A percentile compares a stretch with the other conserved stretches of the same genome.
Evolutionary conservation across 495 filamentous ascomycete genomes (phyloP).

Genomic region (Pseudomonodictys pantanalensis): DNA sequence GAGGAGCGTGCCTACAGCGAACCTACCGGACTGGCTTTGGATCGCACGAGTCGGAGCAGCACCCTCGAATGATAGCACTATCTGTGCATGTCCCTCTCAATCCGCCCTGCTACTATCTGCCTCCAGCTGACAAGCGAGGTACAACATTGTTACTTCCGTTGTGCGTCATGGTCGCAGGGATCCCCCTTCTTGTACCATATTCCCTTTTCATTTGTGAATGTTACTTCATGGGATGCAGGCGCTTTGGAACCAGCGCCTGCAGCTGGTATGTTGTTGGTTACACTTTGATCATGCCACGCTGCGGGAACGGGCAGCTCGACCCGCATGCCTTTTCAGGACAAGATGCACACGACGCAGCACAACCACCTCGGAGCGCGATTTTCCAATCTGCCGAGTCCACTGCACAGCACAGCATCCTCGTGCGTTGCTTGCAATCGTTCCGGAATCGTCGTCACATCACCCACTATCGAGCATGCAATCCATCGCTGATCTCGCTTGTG

Average conservation of each 20-base stretch:
- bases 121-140: slow-evolving; percentile 2
- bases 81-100: slow-evolving; percentile 3
- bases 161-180: slow-evolving; percentile 5
- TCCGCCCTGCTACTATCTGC: no score
- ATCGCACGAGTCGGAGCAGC: slow-evolving; percentile 19
- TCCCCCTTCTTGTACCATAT: slow-evolving; percentile 29
- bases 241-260: no score
- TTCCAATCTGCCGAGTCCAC: neutral
- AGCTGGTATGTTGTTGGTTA: no score
- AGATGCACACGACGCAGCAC: neutral
- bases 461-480: no score
- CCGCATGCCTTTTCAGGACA: slow-evolving; percentile 2
- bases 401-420: neutral
- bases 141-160: neutral
- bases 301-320: slow-evolving; percentile 11
- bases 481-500: no score
- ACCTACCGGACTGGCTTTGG: slow-evolving; percentile 9
- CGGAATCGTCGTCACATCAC: no score
- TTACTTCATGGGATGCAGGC: slow-evolving; percentile 4
- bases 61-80: slow-evolving; percentile 20
- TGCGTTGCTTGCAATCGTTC: no score
- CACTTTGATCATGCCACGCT: no score
- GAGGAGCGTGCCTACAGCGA: slow-evolving; percentile 18
- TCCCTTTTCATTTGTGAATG: slow-evolving; percentile 9
- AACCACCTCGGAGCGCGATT: neutral